Evolutionary conservation across 2,329 filamentous ascomycete genomes (phyloP), one percentile per base, ranked within the genome.

Genomic region (Pestalotiopsis sp.): DNA sequence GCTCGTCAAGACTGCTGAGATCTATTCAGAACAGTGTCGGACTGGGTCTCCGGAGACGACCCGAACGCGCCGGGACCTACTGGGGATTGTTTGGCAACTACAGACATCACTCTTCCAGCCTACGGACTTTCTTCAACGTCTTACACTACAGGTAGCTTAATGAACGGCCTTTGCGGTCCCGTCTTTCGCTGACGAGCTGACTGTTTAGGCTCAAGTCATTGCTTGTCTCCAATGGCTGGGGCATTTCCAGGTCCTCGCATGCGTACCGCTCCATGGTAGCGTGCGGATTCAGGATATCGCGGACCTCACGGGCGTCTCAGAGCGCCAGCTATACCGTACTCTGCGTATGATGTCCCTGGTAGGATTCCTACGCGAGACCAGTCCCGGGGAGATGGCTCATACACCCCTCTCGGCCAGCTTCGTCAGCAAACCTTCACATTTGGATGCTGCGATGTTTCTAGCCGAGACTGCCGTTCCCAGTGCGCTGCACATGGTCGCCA

Each of bases 161-260:
- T 23, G 14, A 17, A 23, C 14, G 31, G 31, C 31, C 31, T 36
- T 17, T 4, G 4, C 57, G 57, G 23, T 60, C 13, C 57, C 20
- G 31, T 36, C 25, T 60, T 60, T 62, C 65, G 17, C 27, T 60
- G 27, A 60, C 25, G 20, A 23, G 27, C 20, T 52, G 45, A 52
- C 20, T 25, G 25, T n/a, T 9, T 31, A 72, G 71, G 64, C 25
- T 49, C 67, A 72, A 45, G 13, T 75, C 5, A 70, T 76, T 17
- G 72, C 74, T 3, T 83, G 81, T 60, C 69, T 84, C 7, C 77
- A 78, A 69, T 85, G 82, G 83, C 75, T 85, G 17, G 79, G 77
- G 6, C 80, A 84, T 14, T 82, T 81, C 68, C 82, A 84, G 64
- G 74, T 85, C 4, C 77, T 84, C 0, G 81, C 81, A 4, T 84